Evolutionary conservation across 1,139 yeast genomes (phyloP).

Genomic region (Yamadazyma triangularis): DNA sequence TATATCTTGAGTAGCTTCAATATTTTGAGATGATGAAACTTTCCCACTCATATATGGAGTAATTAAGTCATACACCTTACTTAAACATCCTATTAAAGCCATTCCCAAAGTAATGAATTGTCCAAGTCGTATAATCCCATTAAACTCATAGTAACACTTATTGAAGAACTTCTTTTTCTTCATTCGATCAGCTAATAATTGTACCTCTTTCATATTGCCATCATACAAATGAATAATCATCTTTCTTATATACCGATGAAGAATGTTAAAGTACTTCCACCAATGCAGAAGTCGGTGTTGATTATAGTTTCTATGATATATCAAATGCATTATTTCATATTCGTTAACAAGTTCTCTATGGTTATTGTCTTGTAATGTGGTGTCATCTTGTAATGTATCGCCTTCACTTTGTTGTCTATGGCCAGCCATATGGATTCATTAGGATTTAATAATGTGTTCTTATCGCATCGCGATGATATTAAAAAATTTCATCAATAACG

Average conservation of each 20-base stretch:
- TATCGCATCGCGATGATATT: too few species aligned
- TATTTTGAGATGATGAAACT: background rate
- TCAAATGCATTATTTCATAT: constrained; percentile 50
- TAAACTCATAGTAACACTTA: constrained; percentile 56
- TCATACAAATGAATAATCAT: constrained; percentile 12
- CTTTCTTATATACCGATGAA: constrained; percentile 53
- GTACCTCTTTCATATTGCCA: background rate
- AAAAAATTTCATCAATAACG: background rate
- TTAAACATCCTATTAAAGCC: constrained; percentile 55
- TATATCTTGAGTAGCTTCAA: background rate
- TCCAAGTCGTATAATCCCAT: constrained; percentile 67
- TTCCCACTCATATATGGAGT: constrained; percentile 14
- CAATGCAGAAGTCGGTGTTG: constrained; percentile 73
- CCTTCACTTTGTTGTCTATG: too few species aligned
- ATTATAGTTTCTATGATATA: constrained; percentile 68
- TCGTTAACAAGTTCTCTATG: constrained; percentile 35
- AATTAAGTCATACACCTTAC: constrained; percentile 40
- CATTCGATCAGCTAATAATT: constrained; percentile 28
- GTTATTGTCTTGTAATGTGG: too few species aligned
- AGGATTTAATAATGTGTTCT: too few species aligned
- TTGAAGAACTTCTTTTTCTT: constrained; percentile 33
- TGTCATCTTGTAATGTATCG: too few species aligned
- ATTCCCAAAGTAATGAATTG: constrained; percentile 77
- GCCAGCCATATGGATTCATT: too few species aligned
- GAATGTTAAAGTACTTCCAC: constrained; percentile 70